Conservation (phyloP, 352 stramenopile species). For the Phytophthora megakarya region DNA sequence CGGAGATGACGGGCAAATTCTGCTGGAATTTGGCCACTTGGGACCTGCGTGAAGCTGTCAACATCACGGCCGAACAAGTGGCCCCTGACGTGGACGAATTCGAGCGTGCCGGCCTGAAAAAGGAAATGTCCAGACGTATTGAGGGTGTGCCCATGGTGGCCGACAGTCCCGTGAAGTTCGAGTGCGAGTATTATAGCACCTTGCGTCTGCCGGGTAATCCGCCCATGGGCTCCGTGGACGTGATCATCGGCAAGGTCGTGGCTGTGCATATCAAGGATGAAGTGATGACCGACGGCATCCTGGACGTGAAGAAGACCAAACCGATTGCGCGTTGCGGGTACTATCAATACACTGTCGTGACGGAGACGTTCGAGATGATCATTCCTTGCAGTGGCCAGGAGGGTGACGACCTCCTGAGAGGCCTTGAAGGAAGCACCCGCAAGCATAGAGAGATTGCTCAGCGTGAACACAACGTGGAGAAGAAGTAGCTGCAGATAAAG, state of each 20-base stretch:
- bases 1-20: slow-evolving; percentile 36
- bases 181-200: slow-evolving; percentile 44
- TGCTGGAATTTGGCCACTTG: slow-evolving; percentile 37
- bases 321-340: slow-evolving; percentile 40
- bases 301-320: slow-evolving; percentile 44
- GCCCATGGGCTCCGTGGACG: slow-evolving; percentile 39
- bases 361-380: slow-evolving; percentile 41
- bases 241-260: slow-evolving; percentile 43
- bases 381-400: slow-evolving; percentile 36
- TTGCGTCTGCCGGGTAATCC: slow-evolving; percentile 39
- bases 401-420: slow-evolving; percentile 28
- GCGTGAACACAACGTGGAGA: slow-evolving; percentile 17
- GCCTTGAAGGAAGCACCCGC: slow-evolving; percentile 33
- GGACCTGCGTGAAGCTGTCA: slow-evolving; percentile 35
- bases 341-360: slow-evolving; percentile 42
- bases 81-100: slow-evolving; percentile 35
- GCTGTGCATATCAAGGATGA: slow-evolving; percentile 43
- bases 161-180: slow-evolving; percentile 39
- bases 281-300: slow-evolving; percentile 36
- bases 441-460: slow-evolving; percentile 34
- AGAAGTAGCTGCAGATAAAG: slow-evolving; percentile 12
- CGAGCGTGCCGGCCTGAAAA: slow-evolving; percentile 32
- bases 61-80: slow-evolving; percentile 37
- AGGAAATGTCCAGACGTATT: slow-evolving; percentile 34
- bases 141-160: slow-evolving; percentile 39